Percentiles rank a stretch among this genome's conserved stretches.
Conservation (phyloP, 768 basidiomycete genomes). For the Hydnum rufescens region DNA sequence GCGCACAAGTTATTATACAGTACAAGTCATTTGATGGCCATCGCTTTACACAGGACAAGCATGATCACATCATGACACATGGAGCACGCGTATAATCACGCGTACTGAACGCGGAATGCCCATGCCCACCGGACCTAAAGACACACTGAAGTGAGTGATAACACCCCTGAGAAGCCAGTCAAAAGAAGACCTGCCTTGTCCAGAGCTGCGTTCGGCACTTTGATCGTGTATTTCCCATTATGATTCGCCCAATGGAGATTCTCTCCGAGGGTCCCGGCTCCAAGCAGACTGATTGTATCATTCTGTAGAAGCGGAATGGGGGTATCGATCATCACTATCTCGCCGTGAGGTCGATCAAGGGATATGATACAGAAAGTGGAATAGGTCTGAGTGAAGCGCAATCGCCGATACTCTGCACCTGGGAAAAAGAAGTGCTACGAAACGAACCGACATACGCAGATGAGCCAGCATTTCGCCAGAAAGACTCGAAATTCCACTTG, state of each 20-base stretch:
- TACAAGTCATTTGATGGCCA: too few relatives aligned
- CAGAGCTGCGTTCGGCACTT: constrained; percentile 15
- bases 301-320: constrained; percentile 26
- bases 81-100: too few relatives aligned
- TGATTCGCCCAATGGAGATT: constrained; percentile 7
- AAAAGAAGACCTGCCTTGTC: constrained; percentile 8
- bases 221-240: constrained; percentile 11
- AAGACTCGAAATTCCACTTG: constrained; percentile 13
- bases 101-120: too few relatives aligned
- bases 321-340: constrained; percentile 21
- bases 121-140: too few relatives aligned
- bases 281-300: constrained; percentile 26
- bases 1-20: too few relatives aligned
- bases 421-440: constrained; percentile 30
- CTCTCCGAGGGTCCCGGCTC: constrained; percentile 7
- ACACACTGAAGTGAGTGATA: too few relatives aligned
- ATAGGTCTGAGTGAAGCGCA: constrained; percentile 30
- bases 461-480: neutral
- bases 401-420: constrained; percentile 20
- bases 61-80: too few relatives aligned
- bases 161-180: too few relatives aligned
- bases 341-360: constrained; percentile 21
- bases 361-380: constrained; percentile 32
- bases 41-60: too few relatives aligned
- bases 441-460: neutral